A percentile compares a stretch with the other conserved stretches of the same genome.
phyloP scores from a whole-genome alignment of 2,329 filamentous ascomycete species.

The Dryadomyces quercus-mongolicae region DNA sequence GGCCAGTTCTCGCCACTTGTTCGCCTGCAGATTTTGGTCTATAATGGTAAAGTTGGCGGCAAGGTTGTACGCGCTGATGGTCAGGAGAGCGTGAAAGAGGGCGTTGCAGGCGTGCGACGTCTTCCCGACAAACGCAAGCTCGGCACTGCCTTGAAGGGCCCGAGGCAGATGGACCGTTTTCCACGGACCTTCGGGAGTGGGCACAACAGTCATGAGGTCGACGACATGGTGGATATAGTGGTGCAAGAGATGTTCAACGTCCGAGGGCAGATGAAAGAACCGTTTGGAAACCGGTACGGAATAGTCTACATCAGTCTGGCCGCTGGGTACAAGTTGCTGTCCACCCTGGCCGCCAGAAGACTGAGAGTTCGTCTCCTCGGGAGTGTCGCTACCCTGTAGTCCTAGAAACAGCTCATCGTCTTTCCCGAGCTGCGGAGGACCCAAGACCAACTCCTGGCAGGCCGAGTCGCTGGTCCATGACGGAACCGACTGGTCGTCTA shows the following conservation, averaged over 20 bases:
- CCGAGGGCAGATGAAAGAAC: not conserved
- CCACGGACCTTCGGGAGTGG: not conserved
- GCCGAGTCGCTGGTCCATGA: too few relatives aligned
- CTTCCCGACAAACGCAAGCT: not conserved
- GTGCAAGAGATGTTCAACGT: not conserved
- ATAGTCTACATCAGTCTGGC: too few relatives aligned
- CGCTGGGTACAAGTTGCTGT: too few relatives aligned
- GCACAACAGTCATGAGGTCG: not conserved
- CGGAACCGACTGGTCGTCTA: too few relatives aligned
- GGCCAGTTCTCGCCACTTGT: not conserved
- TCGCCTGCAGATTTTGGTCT: not conserved
- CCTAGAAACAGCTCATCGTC: too few relatives aligned
- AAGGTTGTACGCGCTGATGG: slow-evolving; percentile 1
- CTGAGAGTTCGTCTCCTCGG: too few relatives aligned
- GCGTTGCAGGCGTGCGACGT: not conserved
- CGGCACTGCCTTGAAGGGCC: not conserved
- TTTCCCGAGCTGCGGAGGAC: too few relatives aligned
- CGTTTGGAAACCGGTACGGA: not conserved
- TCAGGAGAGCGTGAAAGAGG: not conserved
- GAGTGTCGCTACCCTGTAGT: too few relatives aligned
- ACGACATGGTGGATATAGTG: slow-evolving; percentile 1
- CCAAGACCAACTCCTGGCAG: too few relatives aligned
- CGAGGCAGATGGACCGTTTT: slow-evolving; percentile 2
- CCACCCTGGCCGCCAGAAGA: too few relatives aligned
- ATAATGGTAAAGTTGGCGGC: not conserved